Evolutionary conservation across 164 flowering plant genomes (phyloP), one percentile per base, ranked within the genome.

Genomic region (Piper betle): DNA sequence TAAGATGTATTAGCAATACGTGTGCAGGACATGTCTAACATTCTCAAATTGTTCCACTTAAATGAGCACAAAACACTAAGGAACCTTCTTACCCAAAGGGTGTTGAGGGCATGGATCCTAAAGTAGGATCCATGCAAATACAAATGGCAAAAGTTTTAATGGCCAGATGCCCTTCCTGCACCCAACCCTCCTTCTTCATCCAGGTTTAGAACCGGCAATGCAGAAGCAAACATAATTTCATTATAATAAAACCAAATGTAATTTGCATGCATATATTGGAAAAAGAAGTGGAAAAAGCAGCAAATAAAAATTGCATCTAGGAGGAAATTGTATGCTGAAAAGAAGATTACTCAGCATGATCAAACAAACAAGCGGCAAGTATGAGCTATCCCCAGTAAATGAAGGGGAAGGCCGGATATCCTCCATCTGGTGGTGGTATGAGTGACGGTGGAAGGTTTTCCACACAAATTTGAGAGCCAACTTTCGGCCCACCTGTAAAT

Each of bases 371-470:
- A 43, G 50, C 10, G 2, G 6, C 11, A 46, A 46, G 4, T 55
- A 9, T 3, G 62, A 57, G 43, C 60, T 77, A 86, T 77, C 97
- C 98, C 97, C 97, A 93, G 61, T 87, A 94, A 20, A 85, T 66
- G 64, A 84, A 81, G 18, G 97, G 92, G 50, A 82, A 82, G 52
- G 74, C 73, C 0, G 85, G 94, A 74, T 86, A 86, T 70, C 96
- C 94, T 59, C 87, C 90, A 58, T 87, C 96, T 4, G 96, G 94
- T 64, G 94, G 96, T 64, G 91, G 97, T 75, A 76, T 76, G 50
- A 93, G 69, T 1, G 96, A 93, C 60, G 96, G 88, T 62, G 97
- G 98, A 55, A 93, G 67, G 70, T 90, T 88, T 18, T 84, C 91
- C 79, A 78, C 71, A 10, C 87, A 77, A 53, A 77, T 60, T 62